These are phyloP conservation scores for Calamus simplicifolius DNA, from an alignment of 176 grass and related monocot genomes.

Conservation along the genomic window DNA sequence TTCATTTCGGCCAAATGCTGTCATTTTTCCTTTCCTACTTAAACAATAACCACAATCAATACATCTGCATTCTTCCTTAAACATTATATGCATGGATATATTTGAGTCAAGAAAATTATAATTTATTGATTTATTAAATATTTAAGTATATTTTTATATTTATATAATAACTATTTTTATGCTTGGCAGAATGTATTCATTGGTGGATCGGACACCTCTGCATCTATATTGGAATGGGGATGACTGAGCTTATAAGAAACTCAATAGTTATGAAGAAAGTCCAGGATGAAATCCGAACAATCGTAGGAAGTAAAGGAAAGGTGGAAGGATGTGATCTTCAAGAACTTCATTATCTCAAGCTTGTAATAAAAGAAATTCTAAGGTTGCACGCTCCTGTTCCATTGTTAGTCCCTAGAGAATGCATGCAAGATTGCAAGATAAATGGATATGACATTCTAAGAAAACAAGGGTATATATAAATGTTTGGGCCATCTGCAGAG, in stretches of 20 bases:
- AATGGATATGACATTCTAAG: slow-evolving; percentile 20
- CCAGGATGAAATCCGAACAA: slow-evolving; percentile 16
- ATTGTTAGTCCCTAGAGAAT: slow-evolving; percentile 10
- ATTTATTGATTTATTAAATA: too few relatives aligned
- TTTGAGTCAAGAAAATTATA: too few relatives aligned
- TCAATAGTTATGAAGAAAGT: slow-evolving; percentile 15
- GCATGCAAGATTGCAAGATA: slow-evolving; percentile 3
- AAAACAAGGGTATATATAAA: slow-evolving; percentile 24
- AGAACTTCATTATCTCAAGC: slow-evolving; percentile 16
- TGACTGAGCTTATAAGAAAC: slow-evolving; percentile 30
- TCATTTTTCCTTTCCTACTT: too few relatives aligned
- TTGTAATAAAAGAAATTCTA: slow-evolving; percentile 25
- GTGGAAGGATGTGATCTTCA: slow-evolving; percentile 8
- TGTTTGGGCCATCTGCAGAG: slow-evolving; percentile 29
- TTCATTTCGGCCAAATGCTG: too few relatives aligned
- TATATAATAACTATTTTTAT: too few relatives aligned
- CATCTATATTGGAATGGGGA: slow-evolving; percentile 18
- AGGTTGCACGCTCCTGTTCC: slow-evolving; percentile 17
- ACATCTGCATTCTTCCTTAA: too few relatives aligned
- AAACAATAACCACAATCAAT: too few relatives aligned
- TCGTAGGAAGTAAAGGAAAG: slow-evolving; percentile 1
- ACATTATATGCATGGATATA: too few relatives aligned
- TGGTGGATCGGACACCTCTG: slow-evolving; percentile 17
- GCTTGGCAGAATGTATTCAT: slow-evolving; percentile 20
- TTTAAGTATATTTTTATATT: too few relatives aligned